phyloP scores from a whole-genome alignment of 371 early-diverging fungal genomes.

The Umbelopsis sp. region DNA sequence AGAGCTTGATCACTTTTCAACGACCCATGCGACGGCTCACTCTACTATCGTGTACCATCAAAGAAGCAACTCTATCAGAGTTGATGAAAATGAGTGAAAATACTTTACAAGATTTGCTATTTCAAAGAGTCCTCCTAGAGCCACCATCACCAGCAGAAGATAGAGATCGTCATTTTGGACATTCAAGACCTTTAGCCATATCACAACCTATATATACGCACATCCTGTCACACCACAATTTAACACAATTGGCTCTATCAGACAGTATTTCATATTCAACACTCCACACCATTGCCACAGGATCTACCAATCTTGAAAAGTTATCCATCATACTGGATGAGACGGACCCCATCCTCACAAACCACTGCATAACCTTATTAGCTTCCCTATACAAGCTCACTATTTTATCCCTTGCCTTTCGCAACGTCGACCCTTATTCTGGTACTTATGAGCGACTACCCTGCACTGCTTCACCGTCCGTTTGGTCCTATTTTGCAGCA shows the following conservation, averaged over 20 bases:
- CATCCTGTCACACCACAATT: constrained; percentile 20
- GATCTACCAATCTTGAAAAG: constrained; percentile 36
- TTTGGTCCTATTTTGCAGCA: constrained; percentile 37
- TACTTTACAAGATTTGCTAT: constrained; percentile 25
- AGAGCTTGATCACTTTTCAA: constrained; percentile 28
- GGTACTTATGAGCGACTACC: constrained; percentile 33
- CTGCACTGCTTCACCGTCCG: constrained; percentile 36
- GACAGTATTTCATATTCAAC: constrained; percentile 36
- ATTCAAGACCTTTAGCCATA: constrained; percentile 27
- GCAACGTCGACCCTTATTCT: constrained; percentile 28
- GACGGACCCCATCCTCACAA: constrained; percentile 26
- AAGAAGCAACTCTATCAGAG: constrained; percentile 29
- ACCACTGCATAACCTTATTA: constrained; percentile 27
- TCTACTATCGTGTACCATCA: constrained; percentile 43
- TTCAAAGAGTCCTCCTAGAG: constrained; percentile 43
- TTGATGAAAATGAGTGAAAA: constrained; percentile 24
- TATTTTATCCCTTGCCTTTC: constrained; percentile 45
- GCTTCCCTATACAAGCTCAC: constrained; percentile 24
- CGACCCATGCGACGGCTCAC: constrained; percentile 38
- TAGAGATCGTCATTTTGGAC: constrained; percentile 19
- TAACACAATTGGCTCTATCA: constrained; percentile 41
- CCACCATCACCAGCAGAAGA: constrained; percentile 20
- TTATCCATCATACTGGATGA: constrained; percentile 47
- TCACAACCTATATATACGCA: constrained; percentile 25
- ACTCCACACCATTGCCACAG: constrained; percentile 26